phyloP scores from a whole-genome alignment of 371 early-diverging fungal species.

The Vittaforma corneae region DNA sequence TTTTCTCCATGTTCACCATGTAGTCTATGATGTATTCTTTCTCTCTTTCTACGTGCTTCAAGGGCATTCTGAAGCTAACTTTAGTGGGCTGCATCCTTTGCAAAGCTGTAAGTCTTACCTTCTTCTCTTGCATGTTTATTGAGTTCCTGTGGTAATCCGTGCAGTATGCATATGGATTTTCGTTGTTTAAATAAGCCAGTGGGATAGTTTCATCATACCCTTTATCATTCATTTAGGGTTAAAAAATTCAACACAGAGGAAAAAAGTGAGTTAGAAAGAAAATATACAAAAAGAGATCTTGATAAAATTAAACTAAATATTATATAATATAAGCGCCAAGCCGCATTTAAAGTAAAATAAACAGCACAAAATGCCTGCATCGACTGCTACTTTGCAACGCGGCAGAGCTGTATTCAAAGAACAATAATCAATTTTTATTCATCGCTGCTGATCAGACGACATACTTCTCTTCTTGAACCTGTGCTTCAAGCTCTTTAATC shows the following conservation, averaged over 20 bases:
- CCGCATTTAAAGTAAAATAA: no score
- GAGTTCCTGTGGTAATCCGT: conserved; percentile 24
- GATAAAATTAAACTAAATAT: no score
- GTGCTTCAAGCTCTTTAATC: conserved; percentile 1
- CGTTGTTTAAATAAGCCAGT: conserved; percentile 42
- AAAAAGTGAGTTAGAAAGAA: no score
- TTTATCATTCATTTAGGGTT: conserved; percentile 8
- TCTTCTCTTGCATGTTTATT: conserved; percentile 17
- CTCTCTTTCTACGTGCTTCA: conserved; percentile 21
- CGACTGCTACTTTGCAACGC: no score
- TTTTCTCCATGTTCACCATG: conserved; percentile 12
- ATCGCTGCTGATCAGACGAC: no score
- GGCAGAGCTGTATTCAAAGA: no score
- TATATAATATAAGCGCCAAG: no score
- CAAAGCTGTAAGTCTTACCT: conserved; percentile 26
- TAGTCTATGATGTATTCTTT: conserved; percentile 4
- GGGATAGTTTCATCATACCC: conserved; percentile 25
- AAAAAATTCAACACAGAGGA: no score
- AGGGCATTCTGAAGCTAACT: conserved; percentile 22
- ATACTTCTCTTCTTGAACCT: conserved; percentile 4
- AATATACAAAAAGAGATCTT: no score
- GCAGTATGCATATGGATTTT: conserved; percentile 47
- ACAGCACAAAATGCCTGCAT: no score
- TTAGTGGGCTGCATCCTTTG: conserved; percentile 45
- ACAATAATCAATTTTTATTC: no score